Base-by-base conservation (phyloP, 495 filamentous ascomycete genomes). In the Hypoxylon lienhwacheense region DNA sequence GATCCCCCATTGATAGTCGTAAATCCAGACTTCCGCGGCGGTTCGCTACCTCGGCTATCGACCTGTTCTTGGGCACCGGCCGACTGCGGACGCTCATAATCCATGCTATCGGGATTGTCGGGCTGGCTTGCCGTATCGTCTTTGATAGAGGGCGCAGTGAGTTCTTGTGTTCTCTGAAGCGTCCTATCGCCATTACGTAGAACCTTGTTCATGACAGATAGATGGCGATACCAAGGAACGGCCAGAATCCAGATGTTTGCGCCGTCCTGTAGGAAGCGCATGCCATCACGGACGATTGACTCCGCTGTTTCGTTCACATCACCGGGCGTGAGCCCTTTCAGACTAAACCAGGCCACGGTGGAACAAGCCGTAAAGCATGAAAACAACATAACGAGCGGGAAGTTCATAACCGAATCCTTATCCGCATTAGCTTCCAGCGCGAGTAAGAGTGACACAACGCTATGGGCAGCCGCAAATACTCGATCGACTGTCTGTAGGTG, bases 361-460 rank as follows among this genome's bases (percentile, higher is more conserved):
- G 73, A 75, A 15, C 76, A 73, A 4, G 76, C 76, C 0, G 74
- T 78, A 48, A 78, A 78, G 42, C 73, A 74, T 1, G 74, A 73
- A 51, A 78, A 78, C 28, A 77, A 64, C 76, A 78, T 78, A 43
- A 78, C 76, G 17, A 78, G 70, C 5, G 76, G 74, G 52, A 77
- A 77, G 59, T 73, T 77, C n/a, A 71, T 66, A 11, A 72, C 71
- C 11, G 61, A 67, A 39, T 78, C 76, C 57, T 78, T 78, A 32
- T 78, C 76, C 3, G 70, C 62, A 14, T 76, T 75, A 12, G 69
- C 47, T 49, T 78, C 74, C 7, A 78, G 67, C 0, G 75, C 66
- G 0, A 72, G 62, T 14, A 78, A 67, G 15, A 73, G 69, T 6
- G 71, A 67, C 19, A 78, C 70, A 50, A 77, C 73, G 58, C 69